These are phyloP conservation scores for Remersonia thermophila DNA, from an alignment of 2,329 filamentous ascomycete species.

Conservation along the genomic window DNA sequence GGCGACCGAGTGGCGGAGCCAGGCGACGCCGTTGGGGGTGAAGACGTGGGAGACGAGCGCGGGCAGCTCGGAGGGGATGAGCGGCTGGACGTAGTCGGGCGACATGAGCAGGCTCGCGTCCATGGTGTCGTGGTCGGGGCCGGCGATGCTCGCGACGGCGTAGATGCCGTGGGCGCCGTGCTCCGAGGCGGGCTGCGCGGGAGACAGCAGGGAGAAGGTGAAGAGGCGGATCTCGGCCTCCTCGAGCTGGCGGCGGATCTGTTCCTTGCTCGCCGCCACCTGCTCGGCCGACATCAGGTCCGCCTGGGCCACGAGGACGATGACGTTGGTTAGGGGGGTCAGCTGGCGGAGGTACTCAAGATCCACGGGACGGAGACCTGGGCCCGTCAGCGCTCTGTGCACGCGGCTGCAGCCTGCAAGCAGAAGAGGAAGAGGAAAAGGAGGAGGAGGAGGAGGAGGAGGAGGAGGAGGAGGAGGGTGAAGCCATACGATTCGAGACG, in stretches of 20 bases:
- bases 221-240: slow-evolving; percentile 52
- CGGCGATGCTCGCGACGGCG: slow-evolving; percentile 62
- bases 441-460: too few relatives aligned
- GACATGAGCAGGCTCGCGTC: slow-evolving; percentile 91
- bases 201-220: slow-evolving; percentile 38
- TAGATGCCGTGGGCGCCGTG: slow-evolving; percentile 39
- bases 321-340: slow-evolving; percentile 64
- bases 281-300: slow-evolving; percentile 54
- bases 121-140: slow-evolving; percentile 68
- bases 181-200: slow-evolving; percentile 21
- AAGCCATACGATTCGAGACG: slow-evolving; percentile 52
- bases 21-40: slow-evolving; percentile 62
- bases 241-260: slow-evolving; percentile 43
- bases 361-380: slow-evolving; percentile 50
- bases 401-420: too few relatives aligned
- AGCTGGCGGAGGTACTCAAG: slow-evolving; percentile 60
- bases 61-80: slow-evolving; percentile 62
- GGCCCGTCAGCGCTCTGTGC: slow-evolving; percentile 14
- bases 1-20: slow-evolving; percentile 70
- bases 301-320: slow-evolving; percentile 67
- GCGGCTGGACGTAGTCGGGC: slow-evolving; percentile 73
- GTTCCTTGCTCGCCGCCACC: slow-evolving; percentile 45
- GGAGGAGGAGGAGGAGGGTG: neutral
- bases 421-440: too few relatives aligned
- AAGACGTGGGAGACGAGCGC: slow-evolving; percentile 63